phyloP scores from a whole-genome alignment of 2,329 filamentous ascomycete species.

The Alternaria consortialis region DNA sequence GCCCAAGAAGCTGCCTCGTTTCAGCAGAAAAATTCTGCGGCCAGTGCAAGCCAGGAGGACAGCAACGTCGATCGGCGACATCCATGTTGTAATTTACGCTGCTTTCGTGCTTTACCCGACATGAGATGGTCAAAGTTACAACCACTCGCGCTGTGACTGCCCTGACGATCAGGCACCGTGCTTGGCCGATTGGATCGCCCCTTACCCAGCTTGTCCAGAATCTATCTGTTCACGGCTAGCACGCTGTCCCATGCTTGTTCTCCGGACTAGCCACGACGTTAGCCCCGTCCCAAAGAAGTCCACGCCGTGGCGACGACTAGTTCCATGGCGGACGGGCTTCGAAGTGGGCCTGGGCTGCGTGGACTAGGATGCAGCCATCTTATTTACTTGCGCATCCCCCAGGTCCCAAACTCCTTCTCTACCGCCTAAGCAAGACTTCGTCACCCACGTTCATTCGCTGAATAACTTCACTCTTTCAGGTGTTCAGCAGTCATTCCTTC shows the following conservation, averaged over 20 bases:
- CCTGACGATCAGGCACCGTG: constrained; percentile 46
- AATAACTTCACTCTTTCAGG: constrained; percentile 54
- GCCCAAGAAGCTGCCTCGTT: constrained; percentile 23
- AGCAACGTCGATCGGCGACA: constrained; percentile 28
- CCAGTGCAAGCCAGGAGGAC: constrained; percentile 14
- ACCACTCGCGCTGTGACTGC: constrained; percentile 27
- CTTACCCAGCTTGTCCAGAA: constrained; percentile 30
- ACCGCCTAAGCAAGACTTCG: constrained; percentile 51
- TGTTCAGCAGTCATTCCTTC: constrained; percentile 51
- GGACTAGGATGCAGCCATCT: constrained; percentile 40
- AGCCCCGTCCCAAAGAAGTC: constrained; percentile 42
- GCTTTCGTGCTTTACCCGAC: constrained; percentile 39
- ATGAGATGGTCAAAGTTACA: constrained; percentile 37
- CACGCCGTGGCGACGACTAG: constrained; percentile 48
- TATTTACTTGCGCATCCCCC: constrained; percentile 50
- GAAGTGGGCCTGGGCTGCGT: constrained; percentile 39
- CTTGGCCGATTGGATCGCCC: constrained; percentile 40
- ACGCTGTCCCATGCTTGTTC: constrained; percentile 36
- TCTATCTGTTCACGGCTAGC: constrained; percentile 33
- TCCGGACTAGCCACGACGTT: constrained; percentile 46
- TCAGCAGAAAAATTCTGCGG: constrained; percentile 34
- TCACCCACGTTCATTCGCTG: constrained; percentile 50
- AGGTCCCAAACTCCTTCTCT: constrained; percentile 32
- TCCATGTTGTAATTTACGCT: constrained; percentile 41
- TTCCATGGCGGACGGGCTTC: constrained; percentile 39